phyloP scores from a whole-genome alignment of 352 stramenopile species.

The Pythium volutum region DNA sequence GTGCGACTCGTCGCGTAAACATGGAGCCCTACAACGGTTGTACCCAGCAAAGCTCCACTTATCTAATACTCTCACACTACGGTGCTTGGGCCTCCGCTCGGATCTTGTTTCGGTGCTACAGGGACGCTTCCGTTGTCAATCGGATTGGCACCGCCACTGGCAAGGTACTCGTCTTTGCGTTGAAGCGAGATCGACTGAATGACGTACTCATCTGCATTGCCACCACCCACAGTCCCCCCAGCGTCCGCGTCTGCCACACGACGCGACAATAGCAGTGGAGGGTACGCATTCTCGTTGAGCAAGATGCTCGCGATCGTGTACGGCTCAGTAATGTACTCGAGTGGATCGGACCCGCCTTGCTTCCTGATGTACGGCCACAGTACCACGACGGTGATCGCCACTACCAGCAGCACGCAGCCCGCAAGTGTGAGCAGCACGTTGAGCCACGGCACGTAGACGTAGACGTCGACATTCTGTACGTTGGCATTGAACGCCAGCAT shows the following conservation, averaged over 20 bases:
- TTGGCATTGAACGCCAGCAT: background rate
- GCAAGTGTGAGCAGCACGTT: background rate
- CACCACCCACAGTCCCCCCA: background rate
- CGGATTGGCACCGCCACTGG: too few relatives aligned
- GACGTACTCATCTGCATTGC: background rate
- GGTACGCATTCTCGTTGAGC: background rate
- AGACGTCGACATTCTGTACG: background rate
- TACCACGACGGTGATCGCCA: background rate
- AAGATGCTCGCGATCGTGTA: background rate
- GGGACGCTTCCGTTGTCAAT: too few relatives aligned
- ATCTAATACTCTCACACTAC: too few relatives aligned
- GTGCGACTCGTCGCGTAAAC: too few relatives aligned
- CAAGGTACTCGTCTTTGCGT: too few relatives aligned
- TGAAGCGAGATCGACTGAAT: background rate
- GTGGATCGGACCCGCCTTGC: background rate
- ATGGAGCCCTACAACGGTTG: too few relatives aligned
- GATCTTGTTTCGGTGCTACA: too few relatives aligned
- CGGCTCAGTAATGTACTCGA: background rate
- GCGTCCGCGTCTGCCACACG: background rate
- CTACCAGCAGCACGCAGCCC: background rate
- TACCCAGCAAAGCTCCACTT: too few relatives aligned
- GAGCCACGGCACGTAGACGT: slow-evolving; percentile 3
- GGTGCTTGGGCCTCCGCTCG: too few relatives aligned
- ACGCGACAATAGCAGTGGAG: background rate
- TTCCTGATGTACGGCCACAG: background rate